Evolutionary conservation across 306 rosid species (phyloP).

Genomic region (Luffa acutangula): DNA sequence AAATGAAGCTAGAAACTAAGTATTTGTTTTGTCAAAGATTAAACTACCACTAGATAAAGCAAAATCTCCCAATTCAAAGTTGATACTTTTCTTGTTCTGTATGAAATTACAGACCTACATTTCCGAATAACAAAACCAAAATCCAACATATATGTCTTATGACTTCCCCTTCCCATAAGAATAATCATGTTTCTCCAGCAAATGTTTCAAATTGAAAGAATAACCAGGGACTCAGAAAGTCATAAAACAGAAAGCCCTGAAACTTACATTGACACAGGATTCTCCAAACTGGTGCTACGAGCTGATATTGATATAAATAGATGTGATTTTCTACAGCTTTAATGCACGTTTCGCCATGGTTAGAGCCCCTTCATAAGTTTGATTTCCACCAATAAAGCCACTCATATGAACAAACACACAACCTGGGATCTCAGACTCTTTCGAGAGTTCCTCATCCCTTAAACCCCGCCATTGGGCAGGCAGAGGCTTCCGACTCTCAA

Average conservation of each 20-base stretch:
- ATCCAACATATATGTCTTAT: background rate
- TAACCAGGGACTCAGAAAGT: background rate
- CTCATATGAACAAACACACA: slow-evolving; percentile 89
- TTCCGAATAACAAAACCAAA: background rate
- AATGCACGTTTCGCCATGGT: slow-evolving; percentile 76
- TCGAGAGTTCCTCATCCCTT: slow-evolving; percentile 63
- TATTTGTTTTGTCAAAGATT: no score
- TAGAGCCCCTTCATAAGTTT: slow-evolving; percentile 59
- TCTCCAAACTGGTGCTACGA: background rate
- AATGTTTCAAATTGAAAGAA: background rate
- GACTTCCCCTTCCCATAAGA: background rate
- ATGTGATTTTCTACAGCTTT: slow-evolving; percentile 27
- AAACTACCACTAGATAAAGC: no score
- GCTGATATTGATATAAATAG: background rate
- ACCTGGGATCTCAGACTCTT: slow-evolving; percentile 44
- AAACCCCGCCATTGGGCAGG: slow-evolving; percentile 69
- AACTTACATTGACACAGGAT: background rate
- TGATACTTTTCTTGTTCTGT: background rate
- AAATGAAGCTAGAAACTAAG: no score
- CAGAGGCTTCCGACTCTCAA: slow-evolving; percentile 72
- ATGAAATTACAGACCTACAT: background rate
- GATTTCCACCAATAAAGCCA: slow-evolving; percentile 80
- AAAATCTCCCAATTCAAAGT: background rate
- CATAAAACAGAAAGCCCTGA: background rate
- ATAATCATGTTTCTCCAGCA: background rate